phyloP scores from a whole-genome alignment of 1,284 basidiomycete genomes.

The Ustilago esculenta region DNA sequence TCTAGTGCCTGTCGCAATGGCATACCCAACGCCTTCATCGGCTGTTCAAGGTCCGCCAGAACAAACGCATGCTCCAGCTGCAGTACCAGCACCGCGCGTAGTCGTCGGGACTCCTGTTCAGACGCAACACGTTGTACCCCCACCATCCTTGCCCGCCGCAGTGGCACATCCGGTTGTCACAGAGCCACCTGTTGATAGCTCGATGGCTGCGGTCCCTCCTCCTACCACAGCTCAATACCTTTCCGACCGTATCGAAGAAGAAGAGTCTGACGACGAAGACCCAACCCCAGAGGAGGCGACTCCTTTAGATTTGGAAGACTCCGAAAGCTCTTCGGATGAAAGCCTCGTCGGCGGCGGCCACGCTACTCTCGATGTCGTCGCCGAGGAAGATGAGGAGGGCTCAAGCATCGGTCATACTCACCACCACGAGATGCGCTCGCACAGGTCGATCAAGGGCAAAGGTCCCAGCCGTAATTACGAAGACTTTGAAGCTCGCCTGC shows the following conservation, averaged over 20 bases:
- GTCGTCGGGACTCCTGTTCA: neutral
- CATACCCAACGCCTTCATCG: neutral
- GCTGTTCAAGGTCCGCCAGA: slow-evolving; percentile 3
- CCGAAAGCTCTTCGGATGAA: slow-evolving; percentile 34
- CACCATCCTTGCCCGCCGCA: neutral
- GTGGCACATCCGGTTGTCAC: neutral
- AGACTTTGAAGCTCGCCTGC: slow-evolving; percentile 27
- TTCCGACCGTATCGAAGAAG: slow-evolving; percentile 28
- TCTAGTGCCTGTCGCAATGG: neutral
- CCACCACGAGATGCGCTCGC: slow-evolving; percentile 51
- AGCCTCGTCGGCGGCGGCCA: slow-evolving; percentile 24
- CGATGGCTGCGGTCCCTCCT: neutral
- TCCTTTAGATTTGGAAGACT: slow-evolving; percentile 27
- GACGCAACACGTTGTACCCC: neutral
- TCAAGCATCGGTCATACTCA: slow-evolving; percentile 42
- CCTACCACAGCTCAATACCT: slow-evolving; percentile 33
- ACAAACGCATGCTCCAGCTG: slow-evolving; percentile 26
- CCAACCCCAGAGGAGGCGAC: slow-evolving; percentile 6
- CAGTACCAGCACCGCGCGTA: slow-evolving; percentile 15
- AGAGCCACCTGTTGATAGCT: neutral
- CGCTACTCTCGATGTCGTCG: slow-evolving; percentile 47
- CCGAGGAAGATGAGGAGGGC: slow-evolving; percentile 56
- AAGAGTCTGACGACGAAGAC: slow-evolving; percentile 23
- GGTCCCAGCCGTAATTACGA: slow-evolving; percentile 28
- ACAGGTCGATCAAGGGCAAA: slow-evolving; percentile 28